These are phyloP conservation scores for Aphanomyces astaci DNA, from an alignment of 352 stramenopile species.

Conservation along the genomic window DNA sequence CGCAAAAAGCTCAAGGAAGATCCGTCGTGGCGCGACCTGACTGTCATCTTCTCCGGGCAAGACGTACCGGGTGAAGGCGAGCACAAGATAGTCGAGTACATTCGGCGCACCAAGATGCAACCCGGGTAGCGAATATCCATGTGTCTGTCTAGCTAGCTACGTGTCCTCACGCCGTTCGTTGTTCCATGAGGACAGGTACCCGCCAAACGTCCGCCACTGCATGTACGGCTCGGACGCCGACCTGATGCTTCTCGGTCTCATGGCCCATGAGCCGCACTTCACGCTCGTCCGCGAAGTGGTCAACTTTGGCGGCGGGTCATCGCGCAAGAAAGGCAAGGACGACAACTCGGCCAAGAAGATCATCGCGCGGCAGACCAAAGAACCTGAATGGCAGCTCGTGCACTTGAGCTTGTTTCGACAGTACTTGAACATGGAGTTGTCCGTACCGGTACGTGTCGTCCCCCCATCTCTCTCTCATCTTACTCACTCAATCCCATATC, in stretches of 20 bases:
- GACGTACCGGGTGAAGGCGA: conserved; percentile 98
- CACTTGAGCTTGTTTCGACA: conserved; percentile 95
- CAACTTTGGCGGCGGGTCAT: conserved; percentile 78
- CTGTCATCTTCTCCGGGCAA: conserved; percentile 95
- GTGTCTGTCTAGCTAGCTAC: background rate
- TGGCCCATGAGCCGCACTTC: conserved; percentile 98
- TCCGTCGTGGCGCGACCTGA: conserved; percentile 92
- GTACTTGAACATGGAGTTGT: conserved; percentile 97
- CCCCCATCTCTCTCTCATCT: background rate
- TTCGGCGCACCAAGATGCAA: conserved; percentile 88
- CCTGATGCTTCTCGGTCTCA: conserved; percentile 97
- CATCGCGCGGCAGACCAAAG: conserved; percentile 85
- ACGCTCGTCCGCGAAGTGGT: conserved; percentile 97
- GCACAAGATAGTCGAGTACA: conserved; percentile 99
- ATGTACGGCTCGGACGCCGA: conserved; percentile 99
- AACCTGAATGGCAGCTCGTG: conserved; percentile 96
- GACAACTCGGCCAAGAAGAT: conserved; percentile 80
- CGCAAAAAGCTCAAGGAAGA: conserved; percentile 95
- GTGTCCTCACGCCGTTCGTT: background rate
- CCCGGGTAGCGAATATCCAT: too few species aligned
- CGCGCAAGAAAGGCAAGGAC: conserved; percentile 33
- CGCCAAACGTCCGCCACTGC: conserved; percentile 94
- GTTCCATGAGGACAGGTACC: conserved; percentile 52
- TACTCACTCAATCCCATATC: too few species aligned
- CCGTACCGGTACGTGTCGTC: conserved; percentile 25